A percentile compares a stretch with the other conserved stretches of the same genome.
Conservation (phyloP, 495 filamentous ascomycete genomes). For the Friedmanniomyces endolithicus region DNA sequence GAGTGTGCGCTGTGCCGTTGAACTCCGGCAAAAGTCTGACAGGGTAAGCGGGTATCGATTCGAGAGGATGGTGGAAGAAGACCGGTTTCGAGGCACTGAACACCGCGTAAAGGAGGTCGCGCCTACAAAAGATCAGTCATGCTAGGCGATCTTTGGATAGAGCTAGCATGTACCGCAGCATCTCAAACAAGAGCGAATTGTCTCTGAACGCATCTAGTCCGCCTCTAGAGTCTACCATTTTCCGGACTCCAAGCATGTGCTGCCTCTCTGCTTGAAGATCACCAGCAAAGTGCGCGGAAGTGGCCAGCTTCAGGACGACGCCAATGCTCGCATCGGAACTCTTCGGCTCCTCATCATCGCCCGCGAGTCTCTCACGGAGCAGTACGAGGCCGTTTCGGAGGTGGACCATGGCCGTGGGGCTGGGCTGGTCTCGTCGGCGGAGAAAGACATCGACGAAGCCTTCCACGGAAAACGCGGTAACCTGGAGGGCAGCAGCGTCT, state of each 20-base stretch:
- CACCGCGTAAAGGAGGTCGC: constrained; percentile 1
- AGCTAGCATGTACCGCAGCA: not conserved
- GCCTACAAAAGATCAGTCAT: not conserved
- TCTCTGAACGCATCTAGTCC: not conserved
- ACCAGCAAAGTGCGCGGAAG: constrained; percentile 2
- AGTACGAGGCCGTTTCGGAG: not conserved
- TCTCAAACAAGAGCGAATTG: not conserved
- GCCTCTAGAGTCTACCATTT: constrained; percentile 2
- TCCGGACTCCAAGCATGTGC: constrained; percentile 3
- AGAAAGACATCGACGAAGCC: constrained; percentile 1
- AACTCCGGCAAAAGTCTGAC: not conserved
- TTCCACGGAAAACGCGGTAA: constrained; percentile 6
- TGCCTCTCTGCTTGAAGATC: not conserved
- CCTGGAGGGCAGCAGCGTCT: constrained; percentile 5
- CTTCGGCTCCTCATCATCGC: not conserved
- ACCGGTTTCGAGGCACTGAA: not conserved
- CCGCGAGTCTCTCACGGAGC: not conserved
- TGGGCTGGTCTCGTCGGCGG: not conserved
- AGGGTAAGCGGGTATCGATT: not conserved
- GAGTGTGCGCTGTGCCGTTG: not conserved
- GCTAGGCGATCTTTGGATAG: not conserved
- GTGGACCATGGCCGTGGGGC: constrained; percentile 3
- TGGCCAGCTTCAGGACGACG: constrained; percentile 3
- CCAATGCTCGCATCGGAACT: constrained; percentile 2
- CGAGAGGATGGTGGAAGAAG: constrained; percentile 7